Evolutionary conservation across 768 basidiomycete genomes (phyloP), one percentile per base, ranked within the genome.

Genomic region (Ramaria sp.): DNA sequence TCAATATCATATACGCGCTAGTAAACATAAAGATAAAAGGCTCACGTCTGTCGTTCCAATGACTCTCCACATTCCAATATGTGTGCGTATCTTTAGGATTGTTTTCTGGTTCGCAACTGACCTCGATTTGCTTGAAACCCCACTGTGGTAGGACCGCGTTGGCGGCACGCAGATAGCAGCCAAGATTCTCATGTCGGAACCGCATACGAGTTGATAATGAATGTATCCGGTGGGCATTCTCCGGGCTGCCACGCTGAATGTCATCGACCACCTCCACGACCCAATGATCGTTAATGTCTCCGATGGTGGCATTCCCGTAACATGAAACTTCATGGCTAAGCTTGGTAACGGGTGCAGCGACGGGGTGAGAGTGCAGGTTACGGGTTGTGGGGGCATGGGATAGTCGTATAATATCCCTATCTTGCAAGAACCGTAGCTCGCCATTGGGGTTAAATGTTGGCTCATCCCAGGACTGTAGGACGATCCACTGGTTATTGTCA

Each of bases 81-180:
- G 93, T 95, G 69, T 92, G 90, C 17, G 77, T 66, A 68, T 97
- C 88, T 17, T 72, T 75, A 1, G 82, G 83, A 63, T 88, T 80
- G 63, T 93, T 88, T 68, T 91, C 86, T 71, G 88, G 90, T 54
- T 86, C 86, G 69, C 96, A 99, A 63, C 83, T 88, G 48, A 97
- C 94, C 69, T 99, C 96, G 53, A 97, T 78, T 72, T 99, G 95
- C 72, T 99, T 98, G 79, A 96, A 98, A 11, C 95, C 95, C 96
- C 96, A 99, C 70, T 95, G 91, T 1, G 96, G 96, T 39, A 99
- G 70, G 53, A 89, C 76, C 2, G 84, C 80, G 69, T 94, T 97
- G 34, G 88, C 86, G 7, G 96, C 94, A 11, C 85, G 78, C 45
- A 98, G 70, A 71, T 96, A 97, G 68, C 94, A 99, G 5, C 88